Conservation (phyloP, 2,329 filamentous ascomycete genomes). For the Nigrospora oryzae region DNA sequence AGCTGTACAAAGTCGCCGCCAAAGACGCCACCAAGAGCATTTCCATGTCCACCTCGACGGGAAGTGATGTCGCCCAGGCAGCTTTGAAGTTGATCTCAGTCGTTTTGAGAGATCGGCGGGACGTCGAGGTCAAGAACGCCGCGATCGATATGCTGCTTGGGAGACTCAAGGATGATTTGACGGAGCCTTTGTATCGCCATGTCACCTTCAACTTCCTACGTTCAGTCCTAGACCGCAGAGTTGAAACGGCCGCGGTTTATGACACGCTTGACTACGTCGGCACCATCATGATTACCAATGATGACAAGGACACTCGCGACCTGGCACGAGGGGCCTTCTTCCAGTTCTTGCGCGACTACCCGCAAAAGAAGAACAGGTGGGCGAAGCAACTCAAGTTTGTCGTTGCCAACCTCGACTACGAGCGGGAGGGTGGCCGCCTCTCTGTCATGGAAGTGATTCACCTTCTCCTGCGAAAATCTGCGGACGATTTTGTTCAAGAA, state of each 20-base stretch:
- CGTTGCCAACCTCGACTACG: constrained; percentile 83
- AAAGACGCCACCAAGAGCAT: constrained; percentile 79
- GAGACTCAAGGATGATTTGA: constrained; percentile 79
- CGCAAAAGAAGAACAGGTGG: constrained; percentile 84
- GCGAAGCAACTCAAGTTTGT: constrained; percentile 83
- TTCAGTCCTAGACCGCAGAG: constrained; percentile 73
- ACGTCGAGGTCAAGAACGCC: constrained; percentile 68
- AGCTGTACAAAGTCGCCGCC: constrained; percentile 66
- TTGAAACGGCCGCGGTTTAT: constrained; percentile 82
- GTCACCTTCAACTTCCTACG: constrained; percentile 92
- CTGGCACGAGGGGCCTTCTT: constrained; percentile 84
- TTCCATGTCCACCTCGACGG: constrained; percentile 67
- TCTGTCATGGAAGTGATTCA: constrained; percentile 92
- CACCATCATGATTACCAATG: constrained; percentile 91
- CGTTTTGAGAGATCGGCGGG: constrained; percentile 72
- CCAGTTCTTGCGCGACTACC: constrained; percentile 90
- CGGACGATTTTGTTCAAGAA: constrained; percentile 74
- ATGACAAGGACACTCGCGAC: constrained; percentile 80
- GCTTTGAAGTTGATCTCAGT: constrained; percentile 82
- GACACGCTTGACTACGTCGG: constrained; percentile 85
- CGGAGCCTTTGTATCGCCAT: constrained; percentile 85
- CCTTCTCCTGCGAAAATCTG: constrained; percentile 76
- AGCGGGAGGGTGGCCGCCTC: constrained; percentile 77
- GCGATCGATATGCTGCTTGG: constrained; percentile 76
- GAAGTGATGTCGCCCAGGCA: constrained; percentile 77